Evolutionary conservation across 148 eudicot species (phyloP).

Genomic region (Amaranthus hypochondriacus): DNA sequence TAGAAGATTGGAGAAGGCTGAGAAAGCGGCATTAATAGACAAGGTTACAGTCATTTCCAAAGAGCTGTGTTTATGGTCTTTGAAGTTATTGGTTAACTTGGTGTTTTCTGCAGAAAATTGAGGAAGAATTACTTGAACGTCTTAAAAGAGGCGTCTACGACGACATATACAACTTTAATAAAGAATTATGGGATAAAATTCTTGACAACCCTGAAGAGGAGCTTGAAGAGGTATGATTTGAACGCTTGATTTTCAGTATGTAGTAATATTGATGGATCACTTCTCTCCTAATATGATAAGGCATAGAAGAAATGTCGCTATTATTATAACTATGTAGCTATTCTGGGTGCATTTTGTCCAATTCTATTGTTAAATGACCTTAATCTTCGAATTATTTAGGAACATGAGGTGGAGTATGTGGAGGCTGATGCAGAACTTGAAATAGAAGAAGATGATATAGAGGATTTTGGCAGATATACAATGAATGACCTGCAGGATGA

Average conservation of each 20-base stretch:
- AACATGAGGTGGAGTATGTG: slow-evolving; percentile 62
- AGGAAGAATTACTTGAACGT: slow-evolving; percentile 78
- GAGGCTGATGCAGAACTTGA: slow-evolving; percentile 75
- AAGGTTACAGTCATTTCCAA: slow-evolving; percentile 36
- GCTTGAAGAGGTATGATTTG: slow-evolving; percentile 45
- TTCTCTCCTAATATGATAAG: too few relatives aligned
- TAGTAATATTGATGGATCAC: background rate
- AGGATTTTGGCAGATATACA: slow-evolving; percentile 58
- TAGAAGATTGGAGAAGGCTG: slow-evolving; percentile 80
- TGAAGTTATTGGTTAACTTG: slow-evolving; percentile 4
- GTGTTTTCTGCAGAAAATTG: slow-evolving; percentile 61
- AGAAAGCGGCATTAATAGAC: slow-evolving; percentile 67
- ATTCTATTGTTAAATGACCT: background rate
- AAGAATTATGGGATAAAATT: slow-evolving; percentile 32
- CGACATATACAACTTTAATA: slow-evolving; percentile 55
- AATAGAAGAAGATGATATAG: slow-evolving; percentile 80
- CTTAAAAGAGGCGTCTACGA: slow-evolving; percentile 63
- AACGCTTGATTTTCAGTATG: background rate
- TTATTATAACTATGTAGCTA: background rate
- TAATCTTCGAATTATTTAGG: slow-evolving; percentile 30
- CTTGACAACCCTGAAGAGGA: slow-evolving; percentile 37
- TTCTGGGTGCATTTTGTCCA: background rate
- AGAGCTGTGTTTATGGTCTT: background rate
- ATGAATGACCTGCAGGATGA: slow-evolving; percentile 21
- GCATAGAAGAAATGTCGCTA: background rate